Base-by-base conservation (phyloP, 2,329 filamentous ascomycete genomes). In the Neonectria sp. region DNA sequence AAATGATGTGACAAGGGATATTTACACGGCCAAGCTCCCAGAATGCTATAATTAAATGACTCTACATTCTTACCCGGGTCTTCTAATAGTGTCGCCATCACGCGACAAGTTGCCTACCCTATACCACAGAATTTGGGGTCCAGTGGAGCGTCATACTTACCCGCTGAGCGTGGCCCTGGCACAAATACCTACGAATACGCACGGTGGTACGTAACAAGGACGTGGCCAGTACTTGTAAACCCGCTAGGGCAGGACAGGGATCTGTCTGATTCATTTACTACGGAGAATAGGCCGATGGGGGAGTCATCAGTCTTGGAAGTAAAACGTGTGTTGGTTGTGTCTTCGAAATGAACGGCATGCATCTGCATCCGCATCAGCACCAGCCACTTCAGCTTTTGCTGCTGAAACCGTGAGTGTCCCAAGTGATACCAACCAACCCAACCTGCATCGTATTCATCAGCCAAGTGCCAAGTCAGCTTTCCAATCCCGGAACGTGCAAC, bases 131-230 rank as follows among this genome's bases (percentile, higher is more conserved):
- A 40, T 17, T 6, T 13, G 12, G 5, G 6, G 1, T 13, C 9
- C 9, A 25, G 45, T 48, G 45, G 45, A 24, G 45, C 24, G 11
- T 12, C 11, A 27, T 15, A 27, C 27, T 17, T 46, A 46, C 21
- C n/a, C 12, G 45, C 24, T 48, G 46, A 21, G 40, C n/a, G 21
- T 17, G n/a, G n/a, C n/a, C 5, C 40, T 4, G n/a, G 40, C n/a
- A 43, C 40, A 9, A 24, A 40, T 17, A 40, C n/a, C 40, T 45
- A 45, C 40, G 40, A 45, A 45, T 45, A 45, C 25, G 48, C 48
- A 29, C 27, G 25, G 48, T 51, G 48, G 48, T 51, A 51, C 48
- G 48, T 31, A 51, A 51, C 27, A n/a, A 9, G 48, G 25, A 11
- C 48, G 48, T n/a, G 48, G 15, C 9, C 27, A n/a, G 48, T 11